Evolutionary conservation across 176 grass and related monocot species (phyloP).

Genomic region (Metroxylon sagu): DNA sequence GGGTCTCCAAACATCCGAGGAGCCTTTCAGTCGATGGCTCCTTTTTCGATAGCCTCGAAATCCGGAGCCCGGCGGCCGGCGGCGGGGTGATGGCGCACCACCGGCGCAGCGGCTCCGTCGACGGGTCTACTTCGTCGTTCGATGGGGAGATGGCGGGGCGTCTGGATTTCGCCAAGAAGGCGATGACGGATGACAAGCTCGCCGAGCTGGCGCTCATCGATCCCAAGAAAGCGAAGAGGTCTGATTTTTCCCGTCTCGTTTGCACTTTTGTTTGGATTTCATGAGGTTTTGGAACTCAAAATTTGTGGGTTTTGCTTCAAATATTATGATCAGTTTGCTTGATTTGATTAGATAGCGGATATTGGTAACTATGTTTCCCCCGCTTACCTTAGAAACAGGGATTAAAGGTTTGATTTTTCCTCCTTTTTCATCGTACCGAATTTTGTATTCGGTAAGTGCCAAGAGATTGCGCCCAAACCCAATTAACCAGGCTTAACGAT

Average conservation of each 20-base stretch:
- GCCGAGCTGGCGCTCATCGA: constrained; percentile 74
- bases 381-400: too few relatives aligned
- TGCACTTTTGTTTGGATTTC: background rate
- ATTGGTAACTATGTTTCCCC: too few relatives aligned
- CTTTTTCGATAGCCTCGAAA: constrained; percentile 65
- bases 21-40: constrained; percentile 83
- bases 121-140: constrained; percentile 54
- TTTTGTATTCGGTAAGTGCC: too few relatives aligned
- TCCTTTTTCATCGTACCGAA: too few relatives aligned
- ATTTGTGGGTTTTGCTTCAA: too few relatives aligned
- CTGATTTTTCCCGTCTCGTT: background rate
- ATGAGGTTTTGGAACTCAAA: too few relatives aligned
- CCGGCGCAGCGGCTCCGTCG: constrained; percentile 75
- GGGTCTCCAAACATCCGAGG: constrained; percentile 31
- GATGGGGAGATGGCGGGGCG: constrained; percentile 44
- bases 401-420: too few relatives aligned
- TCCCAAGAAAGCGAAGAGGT: constrained; percentile 94
- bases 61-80: constrained; percentile 24
- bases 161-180: constrained; percentile 88
- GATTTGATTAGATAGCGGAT: too few relatives aligned
- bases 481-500: too few relatives aligned
- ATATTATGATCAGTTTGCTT: too few relatives aligned
- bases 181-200: constrained; percentile 61
- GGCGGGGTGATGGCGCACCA: constrained; percentile 28
- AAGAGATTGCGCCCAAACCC: too few relatives aligned